Evolutionary conservation across 495 filamentous ascomycete genomes (phyloP).

Genomic region (Venustampulla echinocandica): DNA sequence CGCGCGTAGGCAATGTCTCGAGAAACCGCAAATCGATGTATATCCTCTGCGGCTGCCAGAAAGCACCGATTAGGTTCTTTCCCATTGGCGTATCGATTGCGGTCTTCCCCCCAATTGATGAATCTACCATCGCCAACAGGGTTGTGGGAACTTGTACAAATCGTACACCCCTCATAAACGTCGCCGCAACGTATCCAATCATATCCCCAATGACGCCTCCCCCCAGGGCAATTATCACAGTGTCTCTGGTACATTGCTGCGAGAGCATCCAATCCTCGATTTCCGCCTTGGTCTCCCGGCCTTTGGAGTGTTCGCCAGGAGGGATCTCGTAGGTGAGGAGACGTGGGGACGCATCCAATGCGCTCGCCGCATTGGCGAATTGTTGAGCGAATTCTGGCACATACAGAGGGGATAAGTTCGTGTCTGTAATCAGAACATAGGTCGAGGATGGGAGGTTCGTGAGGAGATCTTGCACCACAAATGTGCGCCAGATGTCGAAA

Average conservation of each 20-base stretch:
- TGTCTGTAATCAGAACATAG: conserved; percentile 94
- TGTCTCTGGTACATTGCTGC: conserved; percentile 86
- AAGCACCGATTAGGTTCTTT: conserved; percentile 92
- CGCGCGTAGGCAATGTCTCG: conserved; percentile 79
- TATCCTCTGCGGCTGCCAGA: conserved; percentile 90
- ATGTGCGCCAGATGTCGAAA: conserved; percentile 80
- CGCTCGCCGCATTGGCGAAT: conserved; percentile 52
- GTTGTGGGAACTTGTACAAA: conserved; percentile 97
- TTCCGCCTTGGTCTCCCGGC: conserved; percentile 82
- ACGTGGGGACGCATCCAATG: conserved; percentile 45
- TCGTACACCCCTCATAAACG: conserved; percentile 94
- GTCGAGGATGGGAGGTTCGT: conserved; percentile 71
- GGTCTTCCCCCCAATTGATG: conserved; percentile 95
- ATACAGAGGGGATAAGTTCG: conserved; percentile 77
- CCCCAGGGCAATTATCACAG: conserved; percentile 89
- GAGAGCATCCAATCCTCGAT: conserved; percentile 97
- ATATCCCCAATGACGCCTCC: conserved; percentile 97
- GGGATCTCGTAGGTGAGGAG: conserved; percentile 81
- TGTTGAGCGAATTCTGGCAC: conserved; percentile 62
- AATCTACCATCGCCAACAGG: conserved; percentile 94
- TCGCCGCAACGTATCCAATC: conserved; percentile 93
- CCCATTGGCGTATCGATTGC: conserved; percentile 95
- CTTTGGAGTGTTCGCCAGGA: conserved; percentile 89
- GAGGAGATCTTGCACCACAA: conserved; percentile 75
- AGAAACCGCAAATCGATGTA: conserved; percentile 93